Evolutionary conservation across 73 alveolate species (phyloP).

Genomic region (Tetrahymena elliotti): DNA sequence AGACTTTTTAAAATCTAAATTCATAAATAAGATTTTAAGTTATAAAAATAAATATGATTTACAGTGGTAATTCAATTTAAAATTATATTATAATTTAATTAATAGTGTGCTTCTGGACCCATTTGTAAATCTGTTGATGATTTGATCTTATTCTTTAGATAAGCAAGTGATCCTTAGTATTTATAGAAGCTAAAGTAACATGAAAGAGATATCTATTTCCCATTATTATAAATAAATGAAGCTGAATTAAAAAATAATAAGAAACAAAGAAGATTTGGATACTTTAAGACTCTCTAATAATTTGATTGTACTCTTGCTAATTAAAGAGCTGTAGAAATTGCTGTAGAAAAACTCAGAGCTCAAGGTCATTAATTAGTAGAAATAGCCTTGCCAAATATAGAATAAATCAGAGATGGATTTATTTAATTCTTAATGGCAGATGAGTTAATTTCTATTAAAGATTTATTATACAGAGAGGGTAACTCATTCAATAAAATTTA

Average conservation of each 20-base stretch:
- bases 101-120: conserved; percentile 38
- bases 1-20: too few species aligned
- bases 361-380: conserved; percentile 49
- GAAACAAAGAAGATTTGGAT: conserved; percentile 58
- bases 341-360: conserved; percentile 7
- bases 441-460: background rate
- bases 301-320: conserved; percentile 6
- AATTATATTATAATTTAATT: background rate
- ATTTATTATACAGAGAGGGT: too few species aligned
- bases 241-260: background rate
- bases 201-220: background rate
- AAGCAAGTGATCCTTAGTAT: background rate
- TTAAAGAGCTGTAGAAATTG: conserved; percentile 44
- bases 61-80: background rate
- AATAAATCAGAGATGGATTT: background rate
- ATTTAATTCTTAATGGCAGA: background rate
- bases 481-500: too few species aligned
- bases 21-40: too few species aligned
- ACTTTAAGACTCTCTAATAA: conserved; percentile 22
- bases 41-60: too few species aligned
- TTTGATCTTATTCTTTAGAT: conserved; percentile 1
- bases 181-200: background rate
- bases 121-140: conserved; percentile 53
- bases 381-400: background rate
- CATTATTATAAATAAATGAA: background rate